These are phyloP conservation scores for Neofusicoccum sp. DNA, from an alignment of 2,329 filamentous ascomycete species.

Conservation along the genomic window DNA sequence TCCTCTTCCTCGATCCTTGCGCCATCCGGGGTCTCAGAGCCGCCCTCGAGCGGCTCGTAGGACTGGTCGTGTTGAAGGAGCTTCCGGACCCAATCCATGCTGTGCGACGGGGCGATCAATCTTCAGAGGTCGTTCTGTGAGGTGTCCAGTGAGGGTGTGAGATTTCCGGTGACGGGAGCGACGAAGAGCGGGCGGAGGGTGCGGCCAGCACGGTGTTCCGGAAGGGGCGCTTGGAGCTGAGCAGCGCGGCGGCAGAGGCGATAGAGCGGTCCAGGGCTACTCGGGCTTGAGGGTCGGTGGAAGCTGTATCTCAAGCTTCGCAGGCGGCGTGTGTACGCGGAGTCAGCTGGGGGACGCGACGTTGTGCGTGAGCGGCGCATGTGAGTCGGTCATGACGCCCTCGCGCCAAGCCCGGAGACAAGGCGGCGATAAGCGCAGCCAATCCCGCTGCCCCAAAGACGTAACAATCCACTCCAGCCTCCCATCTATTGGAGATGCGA, in stretches of 20 bases:
- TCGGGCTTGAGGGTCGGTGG: neutral
- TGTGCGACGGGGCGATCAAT: neutral
- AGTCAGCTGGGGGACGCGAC: neutral
- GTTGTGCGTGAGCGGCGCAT: neutral
- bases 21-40: constrained; percentile 34
- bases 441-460: neutral
- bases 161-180: neutral
- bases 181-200: neutral
- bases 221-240: neutral
- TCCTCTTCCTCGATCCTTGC: constrained; percentile 29
- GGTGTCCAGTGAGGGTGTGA: too few species aligned
- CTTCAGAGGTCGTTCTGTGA: too few species aligned
- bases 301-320: constrained; percentile 8
- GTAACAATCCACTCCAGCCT: neutral
- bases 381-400: constrained; percentile 15
- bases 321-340: neutral
- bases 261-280: neutral
- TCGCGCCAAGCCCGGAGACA: constrained; percentile 9
- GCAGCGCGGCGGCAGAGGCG: neutral
- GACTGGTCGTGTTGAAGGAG: constrained; percentile 30
- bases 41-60: constrained; percentile 40
- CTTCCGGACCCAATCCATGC: constrained; percentile 36
- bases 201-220: neutral
- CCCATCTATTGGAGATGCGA: too few species aligned
- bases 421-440: neutral